Evolutionary conservation across 345 rosid genomes (phyloP), one percentile per base, ranked within the genome.

Genomic region (Lenwebbia sp.): DNA sequence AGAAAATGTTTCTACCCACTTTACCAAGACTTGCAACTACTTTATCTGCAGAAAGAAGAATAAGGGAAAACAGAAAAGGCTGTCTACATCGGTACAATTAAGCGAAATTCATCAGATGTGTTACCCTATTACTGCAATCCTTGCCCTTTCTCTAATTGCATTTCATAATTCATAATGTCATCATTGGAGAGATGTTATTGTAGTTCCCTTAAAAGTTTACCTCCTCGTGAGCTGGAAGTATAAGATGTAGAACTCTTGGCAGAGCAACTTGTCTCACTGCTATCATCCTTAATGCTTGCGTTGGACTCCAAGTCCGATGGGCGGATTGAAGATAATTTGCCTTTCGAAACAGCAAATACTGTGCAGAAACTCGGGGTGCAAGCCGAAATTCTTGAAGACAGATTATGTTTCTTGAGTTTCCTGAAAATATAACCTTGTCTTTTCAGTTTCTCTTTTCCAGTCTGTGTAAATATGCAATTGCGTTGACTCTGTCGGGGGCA

Each of bases 311-410:
- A 88, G 82, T 94, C 92, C 40, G 98, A 93, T 78, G 97, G 97
- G 55, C 98, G 94, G 84, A 97, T 90, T 1, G 98, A 94, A 87
- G 92, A 86, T 85, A 97, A 84, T 86, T 96, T 94, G 84, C 96
- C 98, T 86, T 93, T 94, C 5, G 95, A 96, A 88, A 96, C 90
- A 26, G 92, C 96, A 85, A 91, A 97, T 53, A 97, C 94, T 1
- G 97, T 95, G 83, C 99, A 97, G 88, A 91, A 94, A 83, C 89
- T 91, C 6, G 98, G 98, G 47, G 89, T 89, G 84, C 90, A 87
- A 2, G 84, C 89, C 0, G 99, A 92, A 60, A 97, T 95, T 92
- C 93, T 83, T 2, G 96, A 92, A 40, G 98, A 91, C 83, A 96
- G 85, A 82, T 88, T 88, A 84, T 90, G 83, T 86, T 92, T 93